A percentile compares a stretch with the other conserved stretches of the same genome.
Evolutionary conservation across 305 asterid species (phyloP).

Genomic region (Solanum hybrid): DNA sequence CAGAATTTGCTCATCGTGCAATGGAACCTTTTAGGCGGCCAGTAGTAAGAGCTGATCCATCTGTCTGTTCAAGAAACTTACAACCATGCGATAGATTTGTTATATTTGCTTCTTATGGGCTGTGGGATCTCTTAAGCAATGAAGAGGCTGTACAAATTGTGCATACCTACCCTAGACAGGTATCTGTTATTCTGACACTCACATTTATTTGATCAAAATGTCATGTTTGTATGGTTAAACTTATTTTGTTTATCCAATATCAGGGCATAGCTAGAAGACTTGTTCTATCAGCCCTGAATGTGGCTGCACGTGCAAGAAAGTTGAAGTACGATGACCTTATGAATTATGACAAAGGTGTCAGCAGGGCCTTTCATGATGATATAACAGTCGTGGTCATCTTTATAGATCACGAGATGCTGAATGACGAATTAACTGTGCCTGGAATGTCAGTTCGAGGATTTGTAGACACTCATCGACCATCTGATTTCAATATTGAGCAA

Average conservation of each 20-base stretch:
- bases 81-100: constrained; percentile 49
- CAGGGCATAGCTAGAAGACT: constrained; percentile 88
- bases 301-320: constrained; percentile 38
- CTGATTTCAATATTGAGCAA: constrained; percentile 30
- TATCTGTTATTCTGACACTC: constrained; percentile 9
- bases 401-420: constrained; percentile 44
- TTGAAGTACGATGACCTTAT: constrained; percentile 39
- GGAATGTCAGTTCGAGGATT: constrained; percentile 52
- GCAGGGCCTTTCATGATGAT: constrained; percentile 70
- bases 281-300: constrained; percentile 37
- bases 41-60: constrained; percentile 66
- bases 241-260: neutral
- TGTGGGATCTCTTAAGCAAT: constrained; percentile 72
- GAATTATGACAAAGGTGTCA: constrained; percentile 37
- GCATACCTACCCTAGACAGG: constrained; percentile 51
- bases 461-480: constrained; percentile 41
- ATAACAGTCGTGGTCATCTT: constrained; percentile 65
- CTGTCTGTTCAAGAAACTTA: constrained; percentile 34
- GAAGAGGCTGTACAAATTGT: constrained; percentile 79
- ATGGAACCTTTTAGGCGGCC: constrained; percentile 52
- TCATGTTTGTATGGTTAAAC: neutral
- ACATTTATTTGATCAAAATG: neutral
- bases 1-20: constrained; percentile 53
- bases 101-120: constrained; percentile 81
- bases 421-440: constrained; percentile 23